A percentile compares a stretch with the other conserved stretches of the same genome.
These are phyloP conservation scores for Arxiozyma heterogenica DNA, from an alignment of 1,139 yeast species.

Conservation along the genomic window DNA sequence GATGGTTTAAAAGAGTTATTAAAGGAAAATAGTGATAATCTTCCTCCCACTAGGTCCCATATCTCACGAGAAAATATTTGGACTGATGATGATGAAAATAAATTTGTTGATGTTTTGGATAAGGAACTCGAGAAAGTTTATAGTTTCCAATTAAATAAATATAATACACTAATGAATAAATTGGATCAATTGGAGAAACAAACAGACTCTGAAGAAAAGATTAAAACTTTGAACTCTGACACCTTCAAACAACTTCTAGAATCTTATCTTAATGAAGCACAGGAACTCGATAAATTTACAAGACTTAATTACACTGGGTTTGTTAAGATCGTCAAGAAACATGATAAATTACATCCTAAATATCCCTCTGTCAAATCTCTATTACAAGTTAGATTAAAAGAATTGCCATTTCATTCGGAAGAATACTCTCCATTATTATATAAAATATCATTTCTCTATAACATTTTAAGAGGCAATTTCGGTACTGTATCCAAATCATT, in stretches of 20 bases:
- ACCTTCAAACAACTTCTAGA: slow-evolving; percentile 61
- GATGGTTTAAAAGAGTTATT: slow-evolving; percentile 69
- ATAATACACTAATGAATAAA: slow-evolving; percentile 56
- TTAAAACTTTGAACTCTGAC: slow-evolving; percentile 23
- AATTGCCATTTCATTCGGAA: slow-evolving; percentile 86
- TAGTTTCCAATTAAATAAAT: slow-evolving; percentile 67
- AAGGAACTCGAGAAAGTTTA: slow-evolving; percentile 87
- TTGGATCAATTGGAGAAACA: slow-evolving; percentile 54
- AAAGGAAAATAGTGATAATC: slow-evolving; percentile 42
- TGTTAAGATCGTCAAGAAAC: slow-evolving; percentile 88
- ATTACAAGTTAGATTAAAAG: slow-evolving; percentile 76
- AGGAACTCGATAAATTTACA: slow-evolving; percentile 81
- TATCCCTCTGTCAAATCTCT: slow-evolving; percentile 78
- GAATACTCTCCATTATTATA: slow-evolving; percentile 87
- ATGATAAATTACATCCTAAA: slow-evolving; percentile 78
- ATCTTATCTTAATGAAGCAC: slow-evolving; percentile 61
- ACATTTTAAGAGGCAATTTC: slow-evolving; percentile 48
- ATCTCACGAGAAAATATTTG: slow-evolving; percentile 33
- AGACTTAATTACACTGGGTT: slow-evolving; percentile 92
- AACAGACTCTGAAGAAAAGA: slow-evolving; percentile 27
- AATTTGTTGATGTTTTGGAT: slow-evolving; percentile 75
- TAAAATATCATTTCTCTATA: slow-evolving; percentile 72
- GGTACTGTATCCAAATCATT: slow-evolving; percentile 24
- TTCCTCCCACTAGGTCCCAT: neutral
- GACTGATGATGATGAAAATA: slow-evolving; percentile 75